phyloP scores from a whole-genome alignment of 2,329 filamentous ascomycete genomes.

The Aureobasidium sp. region DNA sequence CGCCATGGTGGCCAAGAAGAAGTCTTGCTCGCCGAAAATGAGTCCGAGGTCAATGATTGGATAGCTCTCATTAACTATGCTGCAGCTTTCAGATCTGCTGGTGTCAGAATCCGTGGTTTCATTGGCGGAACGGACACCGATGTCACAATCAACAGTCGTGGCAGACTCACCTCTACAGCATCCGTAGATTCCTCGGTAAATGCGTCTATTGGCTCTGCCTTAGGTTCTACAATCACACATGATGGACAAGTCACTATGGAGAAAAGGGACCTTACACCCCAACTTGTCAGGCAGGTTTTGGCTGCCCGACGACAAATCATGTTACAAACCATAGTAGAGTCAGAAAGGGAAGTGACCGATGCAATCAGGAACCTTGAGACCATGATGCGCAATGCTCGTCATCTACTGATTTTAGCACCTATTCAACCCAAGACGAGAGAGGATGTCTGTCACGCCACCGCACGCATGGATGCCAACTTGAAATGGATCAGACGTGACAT shows the following conservation, averaged over 20 bases:
- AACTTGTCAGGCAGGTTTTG: constrained; percentile 81
- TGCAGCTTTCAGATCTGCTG: constrained; percentile 84
- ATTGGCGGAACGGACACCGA: constrained; percentile 74
- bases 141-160: constrained; percentile 58
- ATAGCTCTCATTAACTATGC: constrained; percentile 93
- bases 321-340: constrained; percentile 72
- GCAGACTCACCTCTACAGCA: constrained; percentile 57
- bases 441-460: constrained; percentile 75
- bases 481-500: constrained; percentile 95
- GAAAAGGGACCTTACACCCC: constrained; percentile 50
- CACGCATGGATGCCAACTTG: constrained; percentile 75
- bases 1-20: constrained; percentile 83
- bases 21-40: constrained; percentile 81
- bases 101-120: constrained; percentile 83
- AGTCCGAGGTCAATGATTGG: constrained; percentile 94
- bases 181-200: constrained; percentile 17
- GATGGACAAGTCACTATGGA: constrained; percentile 68
- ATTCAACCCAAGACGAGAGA: constrained; percentile 88
- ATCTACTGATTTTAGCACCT: constrained; percentile 80
- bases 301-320: constrained; percentile 76
- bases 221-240: constrained; percentile 52
- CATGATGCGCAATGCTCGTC: constrained; percentile 80
- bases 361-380: constrained; percentile 73
- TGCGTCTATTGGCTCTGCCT: not conserved
- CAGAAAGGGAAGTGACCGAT: constrained; percentile 67